Evolutionary conservation across 805 yeast species (phyloP), one percentile per base, ranked within the genome.

Genomic region (Cyberlindnera mycetangii): DNA sequence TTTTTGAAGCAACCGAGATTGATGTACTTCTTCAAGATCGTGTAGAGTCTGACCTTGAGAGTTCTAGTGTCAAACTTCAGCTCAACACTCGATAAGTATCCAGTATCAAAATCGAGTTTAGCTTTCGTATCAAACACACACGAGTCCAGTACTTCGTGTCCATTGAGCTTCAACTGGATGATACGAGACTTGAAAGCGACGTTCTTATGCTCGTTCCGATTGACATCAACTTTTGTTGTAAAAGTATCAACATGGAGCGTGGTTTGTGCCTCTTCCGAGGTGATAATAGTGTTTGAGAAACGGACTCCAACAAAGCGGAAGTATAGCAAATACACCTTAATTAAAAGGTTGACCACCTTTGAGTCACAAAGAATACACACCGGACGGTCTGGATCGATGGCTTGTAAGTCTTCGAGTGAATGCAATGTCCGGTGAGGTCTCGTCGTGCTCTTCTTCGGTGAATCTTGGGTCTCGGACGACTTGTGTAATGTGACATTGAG

Each of bases 251-350:
- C 24, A 18, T 49, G 50, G 4, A 55, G 7, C 1, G 32, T 32
- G 15, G 53, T 20, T 9, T 48, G 47, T 1, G 33, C 20, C 7
- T 48, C 48, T 32, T 56, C 56, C 28, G 47, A 33, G 6, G 37
- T 33, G 19, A 56, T 20, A 11, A 21, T 31, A 4, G 52, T 11
- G 25, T 56, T 51, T 4, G 45, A 30, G 10, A 58, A 16, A 7
- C 51, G 50, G 10, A 59, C 20, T 9, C 55, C 59, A 24, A 58
- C 43, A 43, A 59, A 59, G 24, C 59, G 50, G 35, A 56, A 50
- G 39, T 58, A 58, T 7, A 51, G 43, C 24, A 59, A 22, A 30
- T 57, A 59, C 5, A 21, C 19, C 24, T 51, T 46, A 6, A 49
- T 21, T 4, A 53, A 11, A 9, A 36, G 33, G 19, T 44, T 54